A percentile compares a stretch with the other conserved stretches of the same genome.
phyloP scores from a whole-genome alignment of 176 grass and related monocot species.

The Phoenix roebelenii region DNA sequence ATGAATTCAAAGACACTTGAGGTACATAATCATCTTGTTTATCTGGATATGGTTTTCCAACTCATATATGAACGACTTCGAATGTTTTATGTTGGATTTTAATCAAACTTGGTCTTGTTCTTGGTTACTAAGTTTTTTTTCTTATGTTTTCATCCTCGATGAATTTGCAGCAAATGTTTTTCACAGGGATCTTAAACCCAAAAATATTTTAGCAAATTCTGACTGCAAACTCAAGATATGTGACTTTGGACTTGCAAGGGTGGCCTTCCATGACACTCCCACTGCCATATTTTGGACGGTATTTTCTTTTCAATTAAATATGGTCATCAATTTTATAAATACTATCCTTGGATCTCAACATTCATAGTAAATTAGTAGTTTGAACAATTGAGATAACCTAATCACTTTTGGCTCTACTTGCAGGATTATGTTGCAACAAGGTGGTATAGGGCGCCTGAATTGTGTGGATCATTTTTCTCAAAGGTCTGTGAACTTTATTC shows the following conservation, averaged over 20 bases:
- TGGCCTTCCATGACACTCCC: slow-evolving; percentile 14
- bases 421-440: slow-evolving; percentile 21
- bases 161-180: slow-evolving; percentile 14
- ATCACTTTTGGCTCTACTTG: background rate
- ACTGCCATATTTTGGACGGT: slow-evolving; percentile 18
- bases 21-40: no score
- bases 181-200: slow-evolving; percentile 16
- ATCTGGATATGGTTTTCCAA: no score
- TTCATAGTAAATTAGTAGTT: no score
- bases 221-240: slow-evolving; percentile 17
- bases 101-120: no score
- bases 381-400: no score
- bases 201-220: slow-evolving; percentile 15
- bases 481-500: background rate
- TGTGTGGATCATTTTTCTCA: slow-evolving; percentile 16
- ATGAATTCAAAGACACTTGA: no score
- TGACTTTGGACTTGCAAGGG: slow-evolving; percentile 18
- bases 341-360: no score
- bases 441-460: slow-evolving; percentile 14
- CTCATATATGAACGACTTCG: no score
- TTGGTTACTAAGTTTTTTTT: no score
- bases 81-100: no score
- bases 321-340: no score
- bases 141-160: no score
- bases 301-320: background rate